Percentiles rank a stretch among this genome's conserved stretches.
Evolutionary conservation across 306 rosid species (phyloP).

Genomic region (Cyclanthera cordifolia): DNA sequence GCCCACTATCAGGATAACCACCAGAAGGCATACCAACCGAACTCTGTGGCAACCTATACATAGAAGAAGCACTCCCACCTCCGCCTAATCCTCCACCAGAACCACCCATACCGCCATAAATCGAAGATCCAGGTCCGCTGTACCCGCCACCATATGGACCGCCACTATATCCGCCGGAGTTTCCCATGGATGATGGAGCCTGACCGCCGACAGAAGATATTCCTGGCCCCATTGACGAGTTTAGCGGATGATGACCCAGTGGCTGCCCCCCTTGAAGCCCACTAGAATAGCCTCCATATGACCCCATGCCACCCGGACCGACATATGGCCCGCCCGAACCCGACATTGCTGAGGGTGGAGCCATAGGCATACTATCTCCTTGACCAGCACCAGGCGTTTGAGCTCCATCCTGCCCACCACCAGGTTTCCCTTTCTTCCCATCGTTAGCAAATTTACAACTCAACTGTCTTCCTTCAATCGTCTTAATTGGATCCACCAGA

Average conservation of each 20-base stretch:
- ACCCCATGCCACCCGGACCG: constrained; percentile 50
- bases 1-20: constrained; percentile 72
- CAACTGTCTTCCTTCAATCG: constrained; percentile 68
- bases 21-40: constrained; percentile 60
- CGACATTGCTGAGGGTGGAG: constrained; percentile 28
- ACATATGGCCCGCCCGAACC: constrained; percentile 49
- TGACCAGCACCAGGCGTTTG: constrained; percentile 39
- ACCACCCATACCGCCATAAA: constrained; percentile 31
- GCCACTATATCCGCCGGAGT: constrained; percentile 44
- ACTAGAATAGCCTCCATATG: constrained; percentile 56
- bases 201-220: constrained; percentile 39
- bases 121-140: constrained; percentile 36
- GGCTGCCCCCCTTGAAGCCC: constrained; percentile 58
- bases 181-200: constrained; percentile 39
- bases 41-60: constrained; percentile 62
- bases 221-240: constrained; percentile 35
- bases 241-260: constrained; percentile 44
- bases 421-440: constrained; percentile 65
- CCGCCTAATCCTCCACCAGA: constrained; percentile 28
- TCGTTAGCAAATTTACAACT: constrained; percentile 77
- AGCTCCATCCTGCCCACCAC: constrained; percentile 27
- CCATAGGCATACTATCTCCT: constrained; percentile 29
- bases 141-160: constrained; percentile 59
- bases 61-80: constrained; percentile 18
- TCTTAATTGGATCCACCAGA: constrained; percentile 67